A percentile compares a stretch with the other conserved stretches of the same genome.
Conservation (phyloP, 2,329 filamentous ascomycete genomes). For the Nemania serpens region DNA sequence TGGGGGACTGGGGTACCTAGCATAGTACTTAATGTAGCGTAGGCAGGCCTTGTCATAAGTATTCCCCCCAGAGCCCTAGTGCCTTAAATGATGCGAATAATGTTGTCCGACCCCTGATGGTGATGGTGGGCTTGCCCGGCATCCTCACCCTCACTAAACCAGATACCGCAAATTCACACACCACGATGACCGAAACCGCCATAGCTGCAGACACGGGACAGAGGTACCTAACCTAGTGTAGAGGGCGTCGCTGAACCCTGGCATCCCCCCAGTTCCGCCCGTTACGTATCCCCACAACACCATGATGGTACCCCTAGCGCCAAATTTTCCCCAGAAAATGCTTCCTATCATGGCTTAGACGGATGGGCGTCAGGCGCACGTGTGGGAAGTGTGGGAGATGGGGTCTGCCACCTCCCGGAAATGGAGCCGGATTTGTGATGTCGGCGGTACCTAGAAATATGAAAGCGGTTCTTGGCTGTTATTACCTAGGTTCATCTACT, state of each 20-base stretch:
- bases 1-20: slow-evolving; percentile 26
- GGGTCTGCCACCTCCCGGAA: slow-evolving; percentile 21
- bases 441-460: slow-evolving; percentile 5
- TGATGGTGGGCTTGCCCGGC: slow-evolving; percentile 7
- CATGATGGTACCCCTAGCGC: slow-evolving; percentile 12
- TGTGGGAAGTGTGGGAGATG: slow-evolving; percentile 15
- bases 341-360: slow-evolving; percentile 28
- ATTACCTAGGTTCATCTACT: background rate
- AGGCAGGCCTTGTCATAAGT: background rate
- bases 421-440: slow-evolving; percentile 16
- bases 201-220: slow-evolving; percentile 34
- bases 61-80: slow-evolving; percentile 1
- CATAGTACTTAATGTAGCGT: background rate
- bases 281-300: slow-evolving; percentile 22
- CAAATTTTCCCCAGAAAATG: slow-evolving; percentile 28
- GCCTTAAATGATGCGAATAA: slow-evolving; percentile 11
- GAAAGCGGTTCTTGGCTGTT: slow-evolving; percentile 6
- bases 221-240: slow-evolving; percentile 24
- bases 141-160: slow-evolving; percentile 16
- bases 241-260: slow-evolving; percentile 37
- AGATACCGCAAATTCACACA: slow-evolving; percentile 16
- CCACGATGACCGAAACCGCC: slow-evolving; percentile 22
- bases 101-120: slow-evolving; percentile 10
- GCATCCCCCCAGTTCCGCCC: slow-evolving; percentile 29
- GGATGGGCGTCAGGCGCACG: slow-evolving; percentile 9